Base-by-base conservation (phyloP, 805 yeast genomes). In the Saturnispora hagleri region DNA sequence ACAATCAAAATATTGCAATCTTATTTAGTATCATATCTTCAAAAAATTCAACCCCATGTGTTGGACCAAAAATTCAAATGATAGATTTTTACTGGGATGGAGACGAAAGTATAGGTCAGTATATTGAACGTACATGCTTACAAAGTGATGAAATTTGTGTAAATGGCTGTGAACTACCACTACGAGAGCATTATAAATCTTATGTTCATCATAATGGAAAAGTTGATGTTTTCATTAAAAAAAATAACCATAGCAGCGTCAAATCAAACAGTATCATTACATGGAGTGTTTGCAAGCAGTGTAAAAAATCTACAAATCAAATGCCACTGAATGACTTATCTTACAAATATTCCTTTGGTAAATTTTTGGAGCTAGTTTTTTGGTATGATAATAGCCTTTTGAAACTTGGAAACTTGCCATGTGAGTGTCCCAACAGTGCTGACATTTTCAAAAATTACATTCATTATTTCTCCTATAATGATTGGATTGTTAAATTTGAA, bases 261-360 rank as follows among this genome's bases (percentile, higher is more conserved):
- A 62, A 79, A 43, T 81, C 81, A 53, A 77, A 84, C 62, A 81
- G 82, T 12, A 81, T 95, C 42, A 69, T 89, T 50, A 84, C 90
- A 72, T 93, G 99, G 99, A 86, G 95, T 63, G 81, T 77, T 57
- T 93, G 99, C 65, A 86, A 84, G 52, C 74, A 73, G 47, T 93
- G 99, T 65, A 78, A 81, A 13, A 77, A 74, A 36, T 73, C 84
- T 0, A 82, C 95, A 2, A 93, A 97, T 0, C 81, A 85, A 5
- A 69, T 83, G 13, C 86, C 87, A 18, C 80, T 95, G 84, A 85
- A 86, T 59, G 91, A 89, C 47, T 82, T 82, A 40, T 82, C 97
- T 0, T 90, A 95, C 84, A 89, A 84, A 61, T 83, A 82, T 57
- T 91, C 98, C 0, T 84, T 93, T 67, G 99, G 98, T 0, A 95